Evolutionary conservation across 1,284 basidiomycete species (phyloP).

Genomic region (Ceratobasidium sp.): DNA sequence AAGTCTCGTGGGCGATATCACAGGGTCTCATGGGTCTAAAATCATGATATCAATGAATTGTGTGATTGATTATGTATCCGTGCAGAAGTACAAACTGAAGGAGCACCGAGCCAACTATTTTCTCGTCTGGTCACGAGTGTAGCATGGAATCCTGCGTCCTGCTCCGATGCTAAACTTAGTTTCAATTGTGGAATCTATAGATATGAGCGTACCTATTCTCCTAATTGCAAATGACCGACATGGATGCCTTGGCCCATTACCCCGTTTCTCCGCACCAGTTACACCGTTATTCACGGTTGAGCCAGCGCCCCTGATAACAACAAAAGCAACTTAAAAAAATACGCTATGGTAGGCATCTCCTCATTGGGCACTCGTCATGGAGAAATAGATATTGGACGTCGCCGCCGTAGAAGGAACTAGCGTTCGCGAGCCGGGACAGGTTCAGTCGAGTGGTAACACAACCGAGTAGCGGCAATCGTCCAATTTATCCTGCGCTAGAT

Average conservation of each 20-base stretch:
- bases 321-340: neutral
- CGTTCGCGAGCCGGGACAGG: conserved; percentile 21
- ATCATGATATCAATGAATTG: neutral
- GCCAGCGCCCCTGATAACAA: conserved; percentile 1
- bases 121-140: conserved; percentile 26
- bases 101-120: neutral
- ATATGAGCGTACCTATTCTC: neutral
- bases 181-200: neutral
- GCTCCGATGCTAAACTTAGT: neutral
- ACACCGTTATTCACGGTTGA: conserved; percentile 8
- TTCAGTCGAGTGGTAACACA: conserved; percentile 29
- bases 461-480: neutral
- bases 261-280: conserved; percentile 16
- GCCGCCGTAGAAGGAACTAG: conserved; percentile 16
- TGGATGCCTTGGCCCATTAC: conserved; percentile 2
- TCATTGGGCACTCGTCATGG: conserved; percentile 28
- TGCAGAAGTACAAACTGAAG: neutral
- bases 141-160: conserved; percentile 18
- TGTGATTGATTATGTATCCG: neutral
- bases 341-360: neutral
- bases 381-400: conserved; percentile 1
- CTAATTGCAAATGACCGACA: conserved; percentile 24
- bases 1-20: no score
- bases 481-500: neutral
- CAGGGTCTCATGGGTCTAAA: no score